A percentile compares a stretch with the other conserved stretches of the same genome.
phyloP scores from a whole-genome alignment of 2,329 filamentous ascomycete species.

The Trichoderma breve region DNA sequence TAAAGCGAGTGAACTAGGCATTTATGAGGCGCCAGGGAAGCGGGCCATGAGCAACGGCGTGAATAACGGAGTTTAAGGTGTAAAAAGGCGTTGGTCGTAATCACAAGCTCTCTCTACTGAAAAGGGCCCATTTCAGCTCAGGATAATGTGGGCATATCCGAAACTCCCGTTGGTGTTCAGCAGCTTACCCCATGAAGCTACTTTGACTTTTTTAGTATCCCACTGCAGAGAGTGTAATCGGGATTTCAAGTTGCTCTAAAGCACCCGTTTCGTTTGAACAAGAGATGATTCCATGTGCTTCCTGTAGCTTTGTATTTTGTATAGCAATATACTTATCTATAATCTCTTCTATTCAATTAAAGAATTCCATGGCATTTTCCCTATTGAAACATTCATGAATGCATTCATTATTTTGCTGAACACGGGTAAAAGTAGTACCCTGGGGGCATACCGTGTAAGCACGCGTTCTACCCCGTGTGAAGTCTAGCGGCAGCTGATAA shows the following conservation, averaged over 20 bases:
- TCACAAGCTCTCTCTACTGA: background rate
- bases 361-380: background rate
- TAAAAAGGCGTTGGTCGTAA: no score
- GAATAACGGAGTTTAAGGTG: background rate
- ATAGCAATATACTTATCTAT: background rate
- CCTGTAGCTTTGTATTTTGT: background rate
- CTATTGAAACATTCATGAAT: background rate
- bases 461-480: background rate
- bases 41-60: background rate
- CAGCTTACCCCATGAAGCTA: background rate
- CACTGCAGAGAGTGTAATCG: background rate
- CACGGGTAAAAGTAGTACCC: background rate
- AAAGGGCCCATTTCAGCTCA: no score
- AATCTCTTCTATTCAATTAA: no score
- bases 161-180: background rate
- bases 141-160: background rate
- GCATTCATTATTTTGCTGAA: background rate
- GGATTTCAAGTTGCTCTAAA: background rate
- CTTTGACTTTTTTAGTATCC: background rate
- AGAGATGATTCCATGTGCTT: no score
- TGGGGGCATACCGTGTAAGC: background rate
- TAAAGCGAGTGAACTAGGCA: constrained; percentile 38
- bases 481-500: background rate
- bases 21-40: background rate
- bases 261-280: background rate